Percentiles rank a stretch among this genome's conserved stretches.
Evolutionary conservation across 2,329 filamentous ascomycete genomes (phyloP).

Genomic region (Alternaria gansuensis): DNA sequence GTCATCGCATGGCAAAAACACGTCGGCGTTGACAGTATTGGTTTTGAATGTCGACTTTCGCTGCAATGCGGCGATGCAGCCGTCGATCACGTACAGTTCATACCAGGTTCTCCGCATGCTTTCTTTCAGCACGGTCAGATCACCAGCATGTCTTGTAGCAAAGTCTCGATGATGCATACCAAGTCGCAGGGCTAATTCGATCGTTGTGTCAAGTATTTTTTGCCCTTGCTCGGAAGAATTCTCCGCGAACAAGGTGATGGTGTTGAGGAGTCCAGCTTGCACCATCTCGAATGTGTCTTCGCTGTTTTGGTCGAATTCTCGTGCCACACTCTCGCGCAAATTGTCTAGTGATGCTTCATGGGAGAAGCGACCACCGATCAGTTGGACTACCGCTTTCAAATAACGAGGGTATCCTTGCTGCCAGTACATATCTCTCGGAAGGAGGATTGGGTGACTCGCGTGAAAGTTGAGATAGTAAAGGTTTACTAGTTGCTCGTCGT

Average conservation of each 20-base stretch:
- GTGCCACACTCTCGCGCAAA: conserved; percentile 41
- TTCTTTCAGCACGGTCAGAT: conserved; percentile 74
- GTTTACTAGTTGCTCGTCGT: conserved; percentile 49
- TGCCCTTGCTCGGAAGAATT: conserved; percentile 72
- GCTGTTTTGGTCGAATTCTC: conserved; percentile 19
- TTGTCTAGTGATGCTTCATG: conserved; percentile 50
- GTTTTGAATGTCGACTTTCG: conserved; percentile 71
- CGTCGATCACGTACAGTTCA: conserved; percentile 79
- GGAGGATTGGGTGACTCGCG: conserved; percentile 61
- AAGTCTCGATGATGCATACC: conserved; percentile 75
- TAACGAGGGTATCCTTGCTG: conserved; percentile 47
- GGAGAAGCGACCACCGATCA: conserved; percentile 62
- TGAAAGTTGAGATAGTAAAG: conserved; percentile 64
- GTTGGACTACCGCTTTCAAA: conserved; percentile 61
- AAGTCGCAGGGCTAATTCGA: conserved; percentile 75
- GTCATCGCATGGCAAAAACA: conserved; percentile 81
- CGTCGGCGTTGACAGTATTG: conserved; percentile 70
- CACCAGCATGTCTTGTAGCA: conserved; percentile 67
- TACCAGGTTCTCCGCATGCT: conserved; percentile 89
- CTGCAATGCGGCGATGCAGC: conserved; percentile 80
- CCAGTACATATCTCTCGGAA: conserved; percentile 57
- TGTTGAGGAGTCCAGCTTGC: conserved; percentile 76
- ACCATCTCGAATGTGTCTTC: conserved; percentile 63
- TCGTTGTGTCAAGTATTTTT: conserved; percentile 69
- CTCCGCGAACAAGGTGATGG: conserved; percentile 77